Evolutionary conservation across 805 yeast species (phyloP), one percentile per base, ranked within the genome.

Genomic region (Dipodascus albidus): DNA sequence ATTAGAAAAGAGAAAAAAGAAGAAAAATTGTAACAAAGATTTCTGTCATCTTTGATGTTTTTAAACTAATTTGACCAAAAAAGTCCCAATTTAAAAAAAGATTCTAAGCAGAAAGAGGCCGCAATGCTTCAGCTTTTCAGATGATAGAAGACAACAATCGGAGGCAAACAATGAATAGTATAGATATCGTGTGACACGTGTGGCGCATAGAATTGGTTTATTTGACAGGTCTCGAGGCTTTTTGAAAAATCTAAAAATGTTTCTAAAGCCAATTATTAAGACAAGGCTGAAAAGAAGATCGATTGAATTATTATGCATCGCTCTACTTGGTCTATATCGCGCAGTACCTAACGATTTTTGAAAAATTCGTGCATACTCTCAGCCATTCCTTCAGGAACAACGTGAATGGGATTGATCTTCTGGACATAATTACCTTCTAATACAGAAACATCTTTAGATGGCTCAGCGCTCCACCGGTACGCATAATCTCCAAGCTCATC

Each of bases 391-490:
- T 55, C 54, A 3, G 87, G 86, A n/a, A 83, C 57, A 0, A 82
- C 84, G 62, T 79, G 81, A 0, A 82, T 65, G 1, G 87, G 85
- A 55, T 82, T 79, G 8, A 82, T 58, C 1, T 72, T 61, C 2
- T 38, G 49, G 1, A 76, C 59, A 3, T 44, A 53, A 23, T 53
- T 54, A 27, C 38, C 51, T 21, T 49, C 56, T 4, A 23, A 48
- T 3, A 56, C 50, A 15, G 27, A 17, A 3, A 50, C 48, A 11
- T 50, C 57, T 21, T 61, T 64, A 1, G 47, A 47, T 21, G 62
- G 60, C 33, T 51, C 55, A 6, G 54, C 53, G 1, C 62, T 56
- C 60, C 74, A 69, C 52, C 58, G 67, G 24, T 67, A 68, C 20
- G 65, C 63, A 49, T 59, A 57, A 8, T 58, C 60, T 23, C 64